Percentiles rank a stretch among this genome's conserved stretches.
phyloP scores from a whole-genome alignment of 768 basidiomycete species.

The Pluteus cervinus region DNA sequence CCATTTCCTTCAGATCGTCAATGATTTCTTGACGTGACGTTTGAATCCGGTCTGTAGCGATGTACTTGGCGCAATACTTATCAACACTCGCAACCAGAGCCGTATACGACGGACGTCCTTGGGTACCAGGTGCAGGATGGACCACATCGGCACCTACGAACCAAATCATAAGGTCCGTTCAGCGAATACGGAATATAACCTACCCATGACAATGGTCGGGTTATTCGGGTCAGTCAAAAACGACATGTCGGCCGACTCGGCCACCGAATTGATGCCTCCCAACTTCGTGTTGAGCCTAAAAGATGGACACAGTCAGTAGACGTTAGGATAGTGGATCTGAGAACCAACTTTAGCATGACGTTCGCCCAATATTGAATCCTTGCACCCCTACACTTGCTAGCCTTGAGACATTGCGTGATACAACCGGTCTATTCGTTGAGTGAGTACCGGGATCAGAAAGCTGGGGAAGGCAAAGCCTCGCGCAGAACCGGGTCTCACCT shows the following conservation, averaged over 20 bases:
- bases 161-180: background rate
- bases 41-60: slow-evolving; percentile 56
- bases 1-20: slow-evolving; percentile 62
- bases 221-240: slow-evolving; percentile 62
- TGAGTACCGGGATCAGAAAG: slow-evolving; percentile 2
- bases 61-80: slow-evolving; percentile 68
- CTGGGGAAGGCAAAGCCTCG: background rate
- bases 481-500: slow-evolving; percentile 24
- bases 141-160: slow-evolving; percentile 71
- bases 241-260: slow-evolving; percentile 59
- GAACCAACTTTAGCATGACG: slow-evolving; percentile 65
- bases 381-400: slow-evolving; percentile 56
- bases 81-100: slow-evolving; percentile 79
- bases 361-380: slow-evolving; percentile 80
- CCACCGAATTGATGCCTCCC: slow-evolving; percentile 77
- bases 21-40: slow-evolving; percentile 72
- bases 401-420: slow-evolving; percentile 75
- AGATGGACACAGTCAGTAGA: slow-evolving; percentile 1
- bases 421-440: slow-evolving; percentile 50
- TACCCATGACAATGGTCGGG: slow-evolving; percentile 79
- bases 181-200: slow-evolving; percentile 9
- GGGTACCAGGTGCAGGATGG: slow-evolving; percentile 75
- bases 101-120: slow-evolving; percentile 78
- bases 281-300: slow-evolving; percentile 77
- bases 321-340: background rate